Evolutionary conservation across 2,329 filamentous ascomycete species (phyloP).

Genomic region (Aspergillus brasiliensis): DNA sequence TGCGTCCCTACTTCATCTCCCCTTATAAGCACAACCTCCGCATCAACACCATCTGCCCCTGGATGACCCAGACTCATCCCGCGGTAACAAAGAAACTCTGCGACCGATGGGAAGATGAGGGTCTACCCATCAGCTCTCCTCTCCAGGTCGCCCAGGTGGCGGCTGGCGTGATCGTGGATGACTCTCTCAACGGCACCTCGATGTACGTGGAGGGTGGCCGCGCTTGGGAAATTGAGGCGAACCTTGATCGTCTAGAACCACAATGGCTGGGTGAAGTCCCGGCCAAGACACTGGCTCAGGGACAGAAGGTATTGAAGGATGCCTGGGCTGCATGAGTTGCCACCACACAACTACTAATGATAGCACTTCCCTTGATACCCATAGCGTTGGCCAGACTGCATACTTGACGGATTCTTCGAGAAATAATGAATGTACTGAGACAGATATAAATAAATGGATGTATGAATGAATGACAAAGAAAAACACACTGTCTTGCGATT

Average conservation of each 20-base stretch:
- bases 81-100: conserved; percentile 39
- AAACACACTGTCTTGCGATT: too few relatives aligned
- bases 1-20: conserved; percentile 39
- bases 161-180: conserved; percentile 38
- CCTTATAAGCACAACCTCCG: conserved; percentile 43
- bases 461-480: too few relatives aligned
- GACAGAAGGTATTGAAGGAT: conserved; percentile 37
- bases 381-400: neutral
- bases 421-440: neutral
- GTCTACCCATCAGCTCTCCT: conserved; percentile 43
- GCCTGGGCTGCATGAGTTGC: conserved; percentile 19
- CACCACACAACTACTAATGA: neutral
- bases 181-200: conserved; percentile 42
- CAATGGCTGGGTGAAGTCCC: conserved; percentile 49
- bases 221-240: conserved; percentile 49
- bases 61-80: conserved; percentile 44
- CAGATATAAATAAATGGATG: neutral
- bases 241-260: conserved; percentile 43
- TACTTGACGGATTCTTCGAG: too few relatives aligned
- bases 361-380: conserved; percentile 8
- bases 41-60: conserved; percentile 50
- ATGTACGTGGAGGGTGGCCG: conserved; percentile 49
- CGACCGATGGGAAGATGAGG: conserved; percentile 39
- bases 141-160: conserved; percentile 46
- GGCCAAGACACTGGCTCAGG: conserved; percentile 36